Evolutionary conservation across 805 yeast species (phyloP), one percentile per base, ranked within the genome.

Genomic region (Metschnikowia koreensis): DNA sequence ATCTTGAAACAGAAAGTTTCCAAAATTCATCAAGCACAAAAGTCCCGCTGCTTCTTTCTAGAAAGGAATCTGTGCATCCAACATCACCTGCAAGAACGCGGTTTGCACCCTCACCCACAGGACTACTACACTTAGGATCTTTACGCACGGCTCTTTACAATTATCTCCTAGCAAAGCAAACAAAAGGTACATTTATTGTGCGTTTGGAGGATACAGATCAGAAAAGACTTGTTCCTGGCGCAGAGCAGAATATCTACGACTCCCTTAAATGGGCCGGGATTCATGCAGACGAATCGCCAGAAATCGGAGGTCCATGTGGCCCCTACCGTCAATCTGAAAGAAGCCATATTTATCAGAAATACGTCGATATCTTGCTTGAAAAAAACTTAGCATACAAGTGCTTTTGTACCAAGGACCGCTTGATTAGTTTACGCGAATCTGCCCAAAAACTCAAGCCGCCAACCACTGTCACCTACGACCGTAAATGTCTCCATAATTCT

Each of bases 81-180:
- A 57, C 51, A 1, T 36, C 53, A 0, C 90, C 94, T 0, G 96
- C 84, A 0, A 69, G 97, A 57, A 89, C 98, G 1, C 72, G 99
- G 57, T 94, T 94, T 69, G 99, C 99, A 0, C 99, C 99, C 0
- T 91, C 97, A 1, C 99, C 99, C 1, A 94, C 99, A 0, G 99
- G 99, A 0, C 81, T 81, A 55, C 74, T 94, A n/a, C 99, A 94
- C 66, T 66, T 94, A 53, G 99, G 99, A 0, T 92, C 97, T 0
- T 65, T 94, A 43, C 73, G 99, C 66, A 94, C 99, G 0, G 98
- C 98, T 0, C 68, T 94, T 16, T 94, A 90, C 69, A 94, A 94
- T 67, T 94, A 84, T 61, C 67, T 94, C 15, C 70, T 89, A 13
- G 98, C 99, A 0, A 82, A 75, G 60, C 76, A 80, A 48, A 89